Conservation (phyloP, 164 flowering plant genomes). For the Magnolia changhungtana region DNA sequence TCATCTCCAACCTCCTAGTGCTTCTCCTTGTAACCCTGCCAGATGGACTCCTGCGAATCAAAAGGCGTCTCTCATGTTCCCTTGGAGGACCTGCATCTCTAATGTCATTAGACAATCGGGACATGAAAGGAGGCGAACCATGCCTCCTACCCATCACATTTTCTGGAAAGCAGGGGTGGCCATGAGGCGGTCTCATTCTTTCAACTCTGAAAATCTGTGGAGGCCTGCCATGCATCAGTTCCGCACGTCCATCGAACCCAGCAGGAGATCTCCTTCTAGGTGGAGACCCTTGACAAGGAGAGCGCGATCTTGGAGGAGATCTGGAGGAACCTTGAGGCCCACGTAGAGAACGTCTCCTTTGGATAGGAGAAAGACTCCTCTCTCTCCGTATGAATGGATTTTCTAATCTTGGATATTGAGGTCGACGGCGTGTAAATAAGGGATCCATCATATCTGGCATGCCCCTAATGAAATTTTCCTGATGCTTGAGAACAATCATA, state of each 20-base stretch:
- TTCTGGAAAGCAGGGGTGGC: conserved; percentile 35
- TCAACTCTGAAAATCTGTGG: conserved; percentile 43
- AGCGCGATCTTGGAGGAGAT: conserved; percentile 53
- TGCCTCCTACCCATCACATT: conserved; percentile 42
- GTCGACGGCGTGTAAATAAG: conserved; percentile 35
- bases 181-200: conserved; percentile 49
- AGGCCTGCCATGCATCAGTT: conserved; percentile 41
- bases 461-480: conserved; percentile 42
- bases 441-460: conserved; percentile 35
- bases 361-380: conserved; percentile 40
- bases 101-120: conserved; percentile 33
- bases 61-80: conserved; percentile 38
- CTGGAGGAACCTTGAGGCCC: conserved; percentile 40
- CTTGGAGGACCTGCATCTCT: conserved; percentile 43
- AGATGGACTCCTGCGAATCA: conserved; percentile 42
- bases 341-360: conserved; percentile 30
- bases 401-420: conserved; percentile 37
- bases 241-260: conserved; percentile 44
- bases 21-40: conserved; percentile 36
- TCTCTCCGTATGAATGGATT: conserved; percentile 37
- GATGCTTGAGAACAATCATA: conserved; percentile 35
- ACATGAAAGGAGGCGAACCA: conserved; percentile 37
- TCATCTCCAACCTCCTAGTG: conserved; percentile 37
- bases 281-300: conserved; percentile 59
- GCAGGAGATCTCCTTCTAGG: conserved; percentile 54